These are phyloP conservation scores for Rhodotorula sp. DNA, from an alignment of 1,284 basidiomycete genomes.

Conservation along the genomic window DNA sequence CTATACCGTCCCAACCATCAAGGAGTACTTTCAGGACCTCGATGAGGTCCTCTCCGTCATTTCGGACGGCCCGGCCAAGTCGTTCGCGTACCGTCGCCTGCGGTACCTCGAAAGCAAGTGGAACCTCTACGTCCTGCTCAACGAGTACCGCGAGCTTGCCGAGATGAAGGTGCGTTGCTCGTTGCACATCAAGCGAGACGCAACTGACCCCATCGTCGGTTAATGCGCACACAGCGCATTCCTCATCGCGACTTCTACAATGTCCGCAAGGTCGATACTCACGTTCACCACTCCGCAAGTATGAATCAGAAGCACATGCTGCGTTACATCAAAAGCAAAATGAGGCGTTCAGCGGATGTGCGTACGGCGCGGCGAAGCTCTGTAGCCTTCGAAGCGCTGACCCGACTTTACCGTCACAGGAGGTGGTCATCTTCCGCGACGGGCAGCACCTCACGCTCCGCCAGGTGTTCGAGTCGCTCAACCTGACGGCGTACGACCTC, in stretches of 20 bases:
- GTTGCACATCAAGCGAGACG: neutral
- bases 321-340: slow-evolving; percentile 96
- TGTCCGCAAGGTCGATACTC: slow-evolving; percentile 95
- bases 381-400: neutral
- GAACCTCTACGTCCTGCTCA: slow-evolving; percentile 87
- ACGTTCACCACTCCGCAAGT: slow-evolving; percentile 96
- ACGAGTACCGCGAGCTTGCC: slow-evolving; percentile 91
- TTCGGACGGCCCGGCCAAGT: slow-evolving; percentile 76
- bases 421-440: slow-evolving; percentile 94
- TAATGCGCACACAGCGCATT: slow-evolving; percentile 65
- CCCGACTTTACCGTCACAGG: slow-evolving; percentile 57
- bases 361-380: slow-evolving; percentile 21
- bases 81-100: slow-evolving; percentile 88
- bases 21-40: slow-evolving; percentile 96
- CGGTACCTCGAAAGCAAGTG: slow-evolving; percentile 96
- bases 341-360: slow-evolving; percentile 59
- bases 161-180: slow-evolving; percentile 79
- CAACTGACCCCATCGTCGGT: neutral
- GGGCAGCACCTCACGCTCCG: slow-evolving; percentile 83
- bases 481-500: slow-evolving; percentile 94
- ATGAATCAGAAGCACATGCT: slow-evolving; percentile 99
- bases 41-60: slow-evolving; percentile 64
- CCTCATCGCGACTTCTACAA: slow-evolving; percentile 96
- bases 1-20: slow-evolving; percentile 79
- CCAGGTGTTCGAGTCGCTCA: slow-evolving; percentile 93